These are phyloP conservation scores for Pharnaceum exiguum DNA, from an alignment of 148 eudicot genomes.

Conservation along the genomic window DNA sequence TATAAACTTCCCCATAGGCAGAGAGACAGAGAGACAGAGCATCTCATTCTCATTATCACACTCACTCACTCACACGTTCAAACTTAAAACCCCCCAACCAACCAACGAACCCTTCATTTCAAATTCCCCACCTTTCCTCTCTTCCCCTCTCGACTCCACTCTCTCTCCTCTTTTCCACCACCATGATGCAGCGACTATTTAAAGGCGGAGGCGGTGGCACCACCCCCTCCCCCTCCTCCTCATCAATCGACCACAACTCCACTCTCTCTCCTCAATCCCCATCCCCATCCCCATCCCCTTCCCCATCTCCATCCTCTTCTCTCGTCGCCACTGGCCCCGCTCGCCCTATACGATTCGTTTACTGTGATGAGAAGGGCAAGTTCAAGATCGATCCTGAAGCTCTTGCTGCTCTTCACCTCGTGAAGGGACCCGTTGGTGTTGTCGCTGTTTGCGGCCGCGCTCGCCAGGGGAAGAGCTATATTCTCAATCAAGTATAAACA, in stretches of 20 bases:
- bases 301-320: conserved; percentile 27
- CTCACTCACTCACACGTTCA: no score
- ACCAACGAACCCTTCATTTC: no score
- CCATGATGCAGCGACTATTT: conserved; percentile 23
- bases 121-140: no score
- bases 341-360: conserved; percentile 78
- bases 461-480: conserved; percentile 91
- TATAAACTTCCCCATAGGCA: no score
- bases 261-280: conserved; percentile 13
- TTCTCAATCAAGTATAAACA: conserved; percentile 79
- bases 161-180: no score
- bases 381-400: conserved; percentile 93
- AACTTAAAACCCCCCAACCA: no score
- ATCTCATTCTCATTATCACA: no score
- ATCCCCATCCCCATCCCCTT: neutral
- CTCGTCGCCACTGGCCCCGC: conserved; percentile 50
- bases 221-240: no score
- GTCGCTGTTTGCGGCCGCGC: conserved; percentile 99
- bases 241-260: conserved; percentile 11
- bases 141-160: no score
- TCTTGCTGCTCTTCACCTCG: conserved; percentile 73
- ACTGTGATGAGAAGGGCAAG: conserved; percentile 83
- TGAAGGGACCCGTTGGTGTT: conserved; percentile 83
- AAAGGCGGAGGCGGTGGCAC: conserved; percentile 12
- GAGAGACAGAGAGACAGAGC: no score